Evolutionary conservation across 768 basidiomycete genomes (phyloP).

Genomic region (Lactarius deliciosus): DNA sequence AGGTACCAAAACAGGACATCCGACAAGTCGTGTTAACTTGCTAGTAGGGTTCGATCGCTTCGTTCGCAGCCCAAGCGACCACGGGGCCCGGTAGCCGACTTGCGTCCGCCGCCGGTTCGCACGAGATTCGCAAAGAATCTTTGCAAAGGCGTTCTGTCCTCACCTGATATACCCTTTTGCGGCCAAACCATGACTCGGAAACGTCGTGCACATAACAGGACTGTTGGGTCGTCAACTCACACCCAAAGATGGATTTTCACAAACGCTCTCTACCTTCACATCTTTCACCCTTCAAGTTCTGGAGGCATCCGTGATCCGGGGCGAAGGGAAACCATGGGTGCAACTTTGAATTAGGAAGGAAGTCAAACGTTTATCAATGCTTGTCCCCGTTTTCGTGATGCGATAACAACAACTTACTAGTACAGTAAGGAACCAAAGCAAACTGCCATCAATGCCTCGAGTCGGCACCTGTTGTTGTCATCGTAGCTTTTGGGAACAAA

Average conservation of each 20-base stretch:
- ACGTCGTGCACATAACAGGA: neutral
- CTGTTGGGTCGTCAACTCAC: neutral
- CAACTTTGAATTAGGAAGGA: neutral
- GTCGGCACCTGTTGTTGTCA: neutral
- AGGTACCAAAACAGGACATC: too few relatives aligned
- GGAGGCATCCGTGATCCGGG: neutral
- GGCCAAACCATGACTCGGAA: neutral
- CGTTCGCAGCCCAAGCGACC: neutral
- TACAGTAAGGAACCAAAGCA: neutral
- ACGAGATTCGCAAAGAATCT: neutral
- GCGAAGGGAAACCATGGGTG: neutral
- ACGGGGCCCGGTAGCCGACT: neutral
- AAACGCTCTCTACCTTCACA: neutral
- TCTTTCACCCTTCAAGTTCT: neutral
- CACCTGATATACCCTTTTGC: neutral
- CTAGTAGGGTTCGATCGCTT: neutral
- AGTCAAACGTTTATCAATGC: neutral
- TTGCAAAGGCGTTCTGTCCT: neutral
- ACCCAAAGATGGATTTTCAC: neutral
- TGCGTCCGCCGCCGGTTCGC: neutral
- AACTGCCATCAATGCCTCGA: neutral
- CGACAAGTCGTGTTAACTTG: too few relatives aligned
- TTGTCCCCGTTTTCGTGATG: neutral
- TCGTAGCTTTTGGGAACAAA: neutral
- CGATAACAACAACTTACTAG: neutral